Evolutionary conservation across 73 alveolate species (phyloP).

Genomic region (Paramecium biaurelia): DNA sequence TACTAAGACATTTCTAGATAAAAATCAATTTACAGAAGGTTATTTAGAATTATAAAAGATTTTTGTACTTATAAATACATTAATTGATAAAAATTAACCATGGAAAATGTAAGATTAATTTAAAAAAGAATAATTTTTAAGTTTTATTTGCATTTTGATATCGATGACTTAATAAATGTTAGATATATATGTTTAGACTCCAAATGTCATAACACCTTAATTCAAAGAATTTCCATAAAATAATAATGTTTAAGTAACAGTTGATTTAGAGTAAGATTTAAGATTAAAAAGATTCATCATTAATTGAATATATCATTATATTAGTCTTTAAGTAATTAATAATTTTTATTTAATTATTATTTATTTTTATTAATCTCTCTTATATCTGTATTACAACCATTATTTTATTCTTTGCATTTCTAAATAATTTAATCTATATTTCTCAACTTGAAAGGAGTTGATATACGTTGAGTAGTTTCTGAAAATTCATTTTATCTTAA

Average conservation of each 20-base stretch:
- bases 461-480: not conserved
- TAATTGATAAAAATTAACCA: not conserved
- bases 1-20: not conserved
- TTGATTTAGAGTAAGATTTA: not conserved
- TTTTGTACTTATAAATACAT: not conserved
- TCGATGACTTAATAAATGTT: not conserved
- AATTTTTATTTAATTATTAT: not conserved
- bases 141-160: not conserved
- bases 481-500: not conserved
- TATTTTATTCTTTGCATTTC: not conserved
- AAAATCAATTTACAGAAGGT: not conserved
- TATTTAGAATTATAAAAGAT: not conserved
- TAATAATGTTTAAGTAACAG: not conserved
- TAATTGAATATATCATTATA: slow-evolving; percentile 23
- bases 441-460: not conserved
- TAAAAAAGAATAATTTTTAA: not conserved
- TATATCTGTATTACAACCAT: not conserved
- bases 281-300: slow-evolving; percentile 7
- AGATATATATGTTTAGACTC: not conserved
- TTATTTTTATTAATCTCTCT: not conserved
- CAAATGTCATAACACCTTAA: not conserved
- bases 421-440: not conserved
- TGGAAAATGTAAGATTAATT: not conserved
- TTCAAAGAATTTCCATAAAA: not conserved
- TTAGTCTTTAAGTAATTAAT: not conserved